Percentiles rank a stretch among this genome's conserved stretches.
phyloP scores from a whole-genome alignment of 768 basidiomycete genomes.

The Aureoboletus auriporus region DNA sequence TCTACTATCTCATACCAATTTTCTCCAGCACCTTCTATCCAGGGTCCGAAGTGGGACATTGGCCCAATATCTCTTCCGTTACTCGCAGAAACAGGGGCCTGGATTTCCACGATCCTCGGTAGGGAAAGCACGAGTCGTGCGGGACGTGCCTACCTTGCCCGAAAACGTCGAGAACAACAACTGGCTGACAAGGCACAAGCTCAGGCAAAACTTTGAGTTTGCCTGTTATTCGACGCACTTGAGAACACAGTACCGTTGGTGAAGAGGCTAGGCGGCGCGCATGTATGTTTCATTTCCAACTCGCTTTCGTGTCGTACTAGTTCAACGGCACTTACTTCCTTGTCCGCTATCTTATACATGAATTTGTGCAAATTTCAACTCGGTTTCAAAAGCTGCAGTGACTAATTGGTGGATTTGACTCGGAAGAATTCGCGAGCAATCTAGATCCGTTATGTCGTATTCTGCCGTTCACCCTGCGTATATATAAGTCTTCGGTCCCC shows the following conservation, averaged over 20 bases:
- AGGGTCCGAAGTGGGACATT: slow-evolving; percentile 23
- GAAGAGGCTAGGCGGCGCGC: neutral
- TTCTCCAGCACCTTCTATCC: neutral
- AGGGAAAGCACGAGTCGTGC: slow-evolving; percentile 72
- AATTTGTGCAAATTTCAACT: neutral
- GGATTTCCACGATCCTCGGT: slow-evolving; percentile 70
- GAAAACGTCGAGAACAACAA: slow-evolving; percentile 35
- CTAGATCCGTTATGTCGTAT: neutral
- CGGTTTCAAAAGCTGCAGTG: neutral
- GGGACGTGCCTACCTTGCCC: slow-evolving; percentile 65
- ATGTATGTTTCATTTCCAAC: neutral
- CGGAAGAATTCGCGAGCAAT: neutral
- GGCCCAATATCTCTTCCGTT: slow-evolving; percentile 56
- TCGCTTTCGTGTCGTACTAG: no score
- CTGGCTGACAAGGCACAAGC: slow-evolving; percentile 13
- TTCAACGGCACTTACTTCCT: neutral
- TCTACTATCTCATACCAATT: no score
- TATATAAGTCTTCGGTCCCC: no score
- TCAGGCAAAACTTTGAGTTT: slow-evolving; percentile 7
- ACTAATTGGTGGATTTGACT: neutral
- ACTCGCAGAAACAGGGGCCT: slow-evolving; percentile 73
- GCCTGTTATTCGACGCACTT: neutral
- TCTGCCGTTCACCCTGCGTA: no score
- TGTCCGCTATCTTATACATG: neutral
- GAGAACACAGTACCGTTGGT: neutral